phyloP scores from a whole-genome alignment of 2,329 filamentous ascomycete species.

The Fusarium camptoceras region DNA sequence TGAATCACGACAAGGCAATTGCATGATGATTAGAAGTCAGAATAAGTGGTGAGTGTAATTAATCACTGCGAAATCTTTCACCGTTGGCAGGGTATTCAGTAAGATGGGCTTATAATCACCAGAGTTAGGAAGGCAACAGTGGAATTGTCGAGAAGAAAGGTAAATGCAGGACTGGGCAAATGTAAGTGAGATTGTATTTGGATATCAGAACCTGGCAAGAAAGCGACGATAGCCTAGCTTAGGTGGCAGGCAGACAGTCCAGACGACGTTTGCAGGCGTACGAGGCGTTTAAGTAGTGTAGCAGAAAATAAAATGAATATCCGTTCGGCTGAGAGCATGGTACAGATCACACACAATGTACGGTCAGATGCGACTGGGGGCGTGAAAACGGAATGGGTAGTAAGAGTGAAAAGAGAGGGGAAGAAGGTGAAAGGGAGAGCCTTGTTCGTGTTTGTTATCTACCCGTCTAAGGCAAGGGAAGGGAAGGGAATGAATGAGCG shows the following conservation, averaged over 20 bases:
- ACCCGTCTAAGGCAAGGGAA: neutral
- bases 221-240: constrained; percentile 5
- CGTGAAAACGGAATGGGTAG: constrained; percentile 15
- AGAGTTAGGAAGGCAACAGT: neutral
- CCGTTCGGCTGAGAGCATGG: neutral
- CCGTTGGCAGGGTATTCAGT: neutral
- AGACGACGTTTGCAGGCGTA: constrained; percentile 31
- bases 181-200: constrained; percentile 5
- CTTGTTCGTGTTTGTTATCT: constrained; percentile 24
- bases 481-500: neutral
- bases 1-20: neutral
- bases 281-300: constrained; percentile 37
- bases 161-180: constrained; percentile 14
- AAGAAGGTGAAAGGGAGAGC: neutral
- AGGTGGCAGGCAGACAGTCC: constrained; percentile 1
- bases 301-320: constrained; percentile 31
- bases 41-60: neutral
- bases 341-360: constrained; percentile 5
- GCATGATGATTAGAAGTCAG: neutral
- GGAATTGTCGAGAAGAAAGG: constrained; percentile 17
- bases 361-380: constrained; percentile 30
- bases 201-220: constrained; percentile 6
- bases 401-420: constrained; percentile 4
- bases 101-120: constrained; percentile 2
- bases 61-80: neutral